Base-by-base conservation (phyloP, 176 grass and related monocot species). In the Carex littledalei region DNA sequence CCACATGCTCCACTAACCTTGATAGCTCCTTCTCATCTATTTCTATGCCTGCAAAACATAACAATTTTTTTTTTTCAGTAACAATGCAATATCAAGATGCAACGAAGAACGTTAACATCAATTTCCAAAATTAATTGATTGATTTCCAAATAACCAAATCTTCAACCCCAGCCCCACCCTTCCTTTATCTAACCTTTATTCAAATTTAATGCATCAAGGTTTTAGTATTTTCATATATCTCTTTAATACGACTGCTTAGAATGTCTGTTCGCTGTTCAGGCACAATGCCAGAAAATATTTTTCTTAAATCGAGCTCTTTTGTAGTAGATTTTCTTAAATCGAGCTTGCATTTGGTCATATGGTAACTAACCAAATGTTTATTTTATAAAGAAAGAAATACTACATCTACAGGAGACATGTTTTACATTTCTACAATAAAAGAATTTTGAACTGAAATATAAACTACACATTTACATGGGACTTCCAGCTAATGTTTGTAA, bases 11-110 rank as follows among this genome's bases (percentile, higher is more conserved):
- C 77, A 97, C 92, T 80, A 97, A 97, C 55, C 88, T 90, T 82
- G 95, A 92, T 83, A 97, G 89, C 68, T 97, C 92, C 59, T 97
- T 92, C 67, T 97, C 95, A 77, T 91, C 90, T 87, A 97, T 97
- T 86, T 97, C 87, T 90, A 97, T 97, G 72, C 95, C 95, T 97
- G 92, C 84, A 93, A 86, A 89, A 85, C 84, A 41, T 63, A 91
- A 56, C 1, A 4, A 2, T 18, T 35, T 57, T 31, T 17, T 34
- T 63, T 78, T 34, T 78, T 18, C 14, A 57, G 50, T 78, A 26
- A 10, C 24, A 57, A 21, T 78, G 53, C 13, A 26, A 75, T 55
- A 18, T 35, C 52, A 18, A 57, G 26, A 57, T 34, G 52, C 74
- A 78, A 78, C 2, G 4, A 16, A 78, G 52, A 34, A 34, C 9